Percentiles rank a stretch among this genome's conserved stretches.
phyloP scores from a whole-genome alignment of 1,284 basidiomycete genomes.

The Leccinum ponderosum region DNA sequence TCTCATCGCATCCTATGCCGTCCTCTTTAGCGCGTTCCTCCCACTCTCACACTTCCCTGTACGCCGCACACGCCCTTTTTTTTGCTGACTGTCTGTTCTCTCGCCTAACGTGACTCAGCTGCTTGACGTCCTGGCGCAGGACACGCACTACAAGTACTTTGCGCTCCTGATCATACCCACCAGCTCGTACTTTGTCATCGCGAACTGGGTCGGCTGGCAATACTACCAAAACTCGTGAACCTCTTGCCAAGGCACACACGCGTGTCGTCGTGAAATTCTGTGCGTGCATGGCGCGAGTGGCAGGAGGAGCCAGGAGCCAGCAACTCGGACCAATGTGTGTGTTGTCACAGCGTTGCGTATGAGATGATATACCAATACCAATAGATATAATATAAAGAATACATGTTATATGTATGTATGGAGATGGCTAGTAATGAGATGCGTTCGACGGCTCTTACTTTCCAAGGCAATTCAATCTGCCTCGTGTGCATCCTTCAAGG shows the following conservation, averaged over 20 bases:
- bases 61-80: constrained; percentile 25
- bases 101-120: constrained; percentile 41
- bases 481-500: constrained; percentile 21
- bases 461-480: constrained; percentile 18
- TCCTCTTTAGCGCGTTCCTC: constrained; percentile 64
- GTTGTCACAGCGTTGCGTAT: neutral
- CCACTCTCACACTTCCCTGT: constrained; percentile 54
- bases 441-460: neutral
- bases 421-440: neutral
- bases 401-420: neutral
- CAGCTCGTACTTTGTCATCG: constrained; percentile 85
- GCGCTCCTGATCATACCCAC: constrained; percentile 78
- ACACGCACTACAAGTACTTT: constrained; percentile 91
- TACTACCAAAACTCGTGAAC: constrained; percentile 83
- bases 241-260: neutral
- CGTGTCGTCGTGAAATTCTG: neutral
- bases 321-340: neutral
- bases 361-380: neutral
- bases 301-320: neutral
- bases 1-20: constrained; percentile 57
- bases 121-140: constrained; percentile 60
- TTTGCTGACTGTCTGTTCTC: neutral
- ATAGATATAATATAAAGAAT: neutral
- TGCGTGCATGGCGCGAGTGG: neutral
- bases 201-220: constrained; percentile 97